Percentiles rank a stretch among this genome's conserved stretches.
Conservation (phyloP, 768 basidiomycete genomes). For the Rhizopogon roseolus region DNA sequence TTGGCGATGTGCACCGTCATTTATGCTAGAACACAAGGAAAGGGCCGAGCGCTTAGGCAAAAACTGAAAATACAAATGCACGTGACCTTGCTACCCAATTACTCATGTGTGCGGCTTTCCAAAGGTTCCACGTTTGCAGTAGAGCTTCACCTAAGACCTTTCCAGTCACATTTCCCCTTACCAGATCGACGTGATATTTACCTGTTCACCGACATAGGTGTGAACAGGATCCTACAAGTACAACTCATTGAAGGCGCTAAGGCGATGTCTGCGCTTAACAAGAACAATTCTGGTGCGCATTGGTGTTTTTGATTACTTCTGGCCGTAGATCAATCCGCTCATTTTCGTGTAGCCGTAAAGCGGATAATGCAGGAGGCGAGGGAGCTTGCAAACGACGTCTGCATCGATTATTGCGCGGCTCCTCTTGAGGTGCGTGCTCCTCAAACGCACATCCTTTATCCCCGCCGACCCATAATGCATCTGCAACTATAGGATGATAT, state of each 20-base stretch:
- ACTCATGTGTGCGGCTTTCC: not conserved
- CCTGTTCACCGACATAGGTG: not conserved
- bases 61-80: not conserved
- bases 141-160: no score
- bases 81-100: not conserved
- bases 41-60: not conserved
- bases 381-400: constrained; percentile 81
- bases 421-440: constrained; percentile 61
- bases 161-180: no score
- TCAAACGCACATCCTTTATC: not conserved
- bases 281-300: constrained; percentile 79
- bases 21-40: no score
- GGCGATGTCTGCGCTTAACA: constrained; percentile 54
- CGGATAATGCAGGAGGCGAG: constrained; percentile 95
- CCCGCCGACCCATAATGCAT: constrained; percentile 6
- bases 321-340: not conserved
- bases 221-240: not conserved
- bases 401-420: constrained; percentile 80
- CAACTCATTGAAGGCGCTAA: not conserved
- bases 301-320: not conserved
- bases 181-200: not conserved
- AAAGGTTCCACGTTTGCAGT: not conserved
- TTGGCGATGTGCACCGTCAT: constrained; percentile 73
- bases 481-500: constrained; percentile 65
- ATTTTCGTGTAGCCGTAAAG: constrained; percentile 65